Evolutionary conservation across 2,329 filamentous ascomycete species (phyloP), one percentile per base, ranked within the genome.

Genomic region (Pestalotiopsis sp.): DNA sequence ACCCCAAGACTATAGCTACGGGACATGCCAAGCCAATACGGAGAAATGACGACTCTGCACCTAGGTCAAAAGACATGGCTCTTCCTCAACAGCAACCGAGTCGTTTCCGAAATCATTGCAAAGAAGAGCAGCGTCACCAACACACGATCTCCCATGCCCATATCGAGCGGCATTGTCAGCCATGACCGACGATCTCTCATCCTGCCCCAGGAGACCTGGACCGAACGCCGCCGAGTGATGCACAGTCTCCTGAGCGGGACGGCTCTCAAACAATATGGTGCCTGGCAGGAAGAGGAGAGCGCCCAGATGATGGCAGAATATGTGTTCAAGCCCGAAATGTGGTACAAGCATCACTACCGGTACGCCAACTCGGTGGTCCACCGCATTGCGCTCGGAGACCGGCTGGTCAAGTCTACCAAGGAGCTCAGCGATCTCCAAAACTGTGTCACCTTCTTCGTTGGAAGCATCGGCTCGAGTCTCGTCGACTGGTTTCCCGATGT

Each of bases 361-460:
- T 81, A 79, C 66, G 73, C 78, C 5, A 80, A 77, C 66, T 77
- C 76, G 0, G 77, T 80, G 20, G 72, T 81, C 4, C 75, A 80
- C 70, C 74, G 77, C 4, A 77, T 80, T 31, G 75, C 75, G 17
- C 70, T 79, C 11, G 79, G 78, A 3, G 74, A 79, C 52, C 70
- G 74, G 20, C 69, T 75, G 12, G 58, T 70, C 60, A 77, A 77
- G 68, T 71, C 75, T 6, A 71, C 70, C 17, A 66, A 73, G 17
- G 69, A 79, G 64, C 75, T 80, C 20, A 76, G 75, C 23, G 74
- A 77, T 45, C 71, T 75, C 9, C 76, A 80, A 62, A 70, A 72
- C 17, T 73, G 80, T 4, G 74, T 76, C 12, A 75, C 74, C 1
- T 66, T 73, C 3, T 77, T 80, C 64, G 69, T 78, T 7, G 71